Percentiles rank a stretch among this genome's conserved stretches.
These are phyloP conservation scores for Aspergillus ostianus DNA, from an alignment of 495 filamentous ascomycete genomes.

Conservation along the genomic window DNA sequence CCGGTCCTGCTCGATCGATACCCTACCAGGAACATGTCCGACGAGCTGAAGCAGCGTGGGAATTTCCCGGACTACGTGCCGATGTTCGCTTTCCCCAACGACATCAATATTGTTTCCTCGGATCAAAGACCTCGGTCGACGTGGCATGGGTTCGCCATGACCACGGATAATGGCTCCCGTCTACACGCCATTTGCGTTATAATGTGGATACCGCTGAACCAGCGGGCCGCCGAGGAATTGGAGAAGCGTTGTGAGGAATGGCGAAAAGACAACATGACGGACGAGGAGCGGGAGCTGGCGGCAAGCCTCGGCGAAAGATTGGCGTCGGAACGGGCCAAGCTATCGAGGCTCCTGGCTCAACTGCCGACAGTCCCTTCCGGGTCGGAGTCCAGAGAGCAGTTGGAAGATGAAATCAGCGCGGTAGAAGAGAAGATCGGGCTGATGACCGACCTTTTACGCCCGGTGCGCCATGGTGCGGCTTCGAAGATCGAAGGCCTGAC, in stretches of 20 bases:
- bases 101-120: conserved; percentile 92
- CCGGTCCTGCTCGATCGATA: conserved; percentile 93
- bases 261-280: conserved; percentile 92
- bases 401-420: conserved; percentile 92
- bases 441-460: conserved; percentile 93
- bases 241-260: conserved; percentile 92
- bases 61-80: conserved; percentile 96
- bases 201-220: conserved; percentile 86
- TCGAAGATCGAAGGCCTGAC: conserved; percentile 97
- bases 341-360: conserved; percentile 81
- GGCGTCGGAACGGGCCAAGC: conserved; percentile 83
- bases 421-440: conserved; percentile 96
- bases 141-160: conserved; percentile 99
- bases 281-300: conserved; percentile 90
- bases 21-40: conserved; percentile 77
- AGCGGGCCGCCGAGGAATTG: conserved; percentile 77
- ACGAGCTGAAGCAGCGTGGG: conserved; percentile 76
- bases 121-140: conserved; percentile 91
- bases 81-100: conserved; percentile 99
- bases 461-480: conserved; percentile 88
- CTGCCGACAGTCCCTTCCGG: conserved; percentile 78
- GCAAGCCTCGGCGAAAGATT: conserved; percentile 88
- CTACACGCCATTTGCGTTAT: conserved; percentile 90
- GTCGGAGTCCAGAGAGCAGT: conserved; percentile 71
- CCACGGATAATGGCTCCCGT: conserved; percentile 83